Conservation (phyloP, 176 grass and related monocot species). For the Avena eriantha region DNA sequence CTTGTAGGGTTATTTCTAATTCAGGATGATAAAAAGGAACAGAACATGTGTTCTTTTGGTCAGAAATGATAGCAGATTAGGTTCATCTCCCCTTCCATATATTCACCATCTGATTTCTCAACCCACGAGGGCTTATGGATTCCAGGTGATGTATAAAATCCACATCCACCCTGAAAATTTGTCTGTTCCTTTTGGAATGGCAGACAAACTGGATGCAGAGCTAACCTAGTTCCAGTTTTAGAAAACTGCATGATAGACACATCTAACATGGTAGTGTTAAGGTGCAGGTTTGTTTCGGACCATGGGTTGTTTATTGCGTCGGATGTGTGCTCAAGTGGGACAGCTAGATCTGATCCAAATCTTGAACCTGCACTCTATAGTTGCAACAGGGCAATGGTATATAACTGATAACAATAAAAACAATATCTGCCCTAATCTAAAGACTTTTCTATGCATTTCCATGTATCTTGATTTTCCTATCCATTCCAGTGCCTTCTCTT, state of each 20-base stretch:
- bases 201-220: constrained; percentile 30
- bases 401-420: constrained; percentile 35
- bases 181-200: constrained; percentile 30
- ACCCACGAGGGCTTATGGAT: constrained; percentile 25
- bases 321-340: constrained; percentile 15
- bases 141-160: constrained; percentile 26
- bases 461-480: not conserved
- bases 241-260: constrained; percentile 1
- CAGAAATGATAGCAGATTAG: constrained; percentile 30
- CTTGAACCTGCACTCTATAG: constrained; percentile 7
- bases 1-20: not conserved
- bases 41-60: not conserved
- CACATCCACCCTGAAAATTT: constrained; percentile 22
- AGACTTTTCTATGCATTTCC: constrained; percentile 16
- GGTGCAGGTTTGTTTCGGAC: constrained; percentile 20
- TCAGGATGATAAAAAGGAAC: not conserved
- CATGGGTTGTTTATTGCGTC: not conserved
- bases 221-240: constrained; percentile 17
- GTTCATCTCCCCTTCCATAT: constrained; percentile 32
- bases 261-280: constrained; percentile 31
- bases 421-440: constrained; percentile 13
- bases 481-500: not conserved
- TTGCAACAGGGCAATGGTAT: constrained; percentile 6
- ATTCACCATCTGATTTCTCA: not conserved
- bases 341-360: constrained; percentile 37